Evolutionary conservation across 2,329 filamentous ascomycete genomes (phyloP).

Genomic region (Neocucurbitaria cava): DNA sequence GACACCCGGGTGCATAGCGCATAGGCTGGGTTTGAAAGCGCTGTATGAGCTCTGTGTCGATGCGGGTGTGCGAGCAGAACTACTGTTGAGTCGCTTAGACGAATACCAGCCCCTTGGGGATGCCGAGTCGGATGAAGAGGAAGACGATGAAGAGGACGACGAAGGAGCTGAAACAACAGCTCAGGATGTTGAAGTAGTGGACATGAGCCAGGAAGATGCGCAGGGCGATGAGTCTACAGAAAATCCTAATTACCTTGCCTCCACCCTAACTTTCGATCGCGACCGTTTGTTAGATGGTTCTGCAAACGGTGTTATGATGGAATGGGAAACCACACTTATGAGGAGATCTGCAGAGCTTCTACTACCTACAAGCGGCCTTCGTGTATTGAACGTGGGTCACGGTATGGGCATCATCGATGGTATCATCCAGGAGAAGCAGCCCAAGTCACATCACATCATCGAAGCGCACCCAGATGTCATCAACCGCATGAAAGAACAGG

Average conservation of each 20-base stretch:
- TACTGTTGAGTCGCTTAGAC: conserved; percentile 82
- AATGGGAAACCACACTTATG: conserved; percentile 61
- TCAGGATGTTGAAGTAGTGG: conserved; percentile 30
- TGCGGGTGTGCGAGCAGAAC: conserved; percentile 87
- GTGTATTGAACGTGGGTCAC: conserved; percentile 59
- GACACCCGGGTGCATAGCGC: conserved; percentile 88
- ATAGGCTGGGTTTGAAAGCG: conserved; percentile 68
- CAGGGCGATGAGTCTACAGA: conserved; percentile 47
- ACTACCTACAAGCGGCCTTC: conserved; percentile 47
- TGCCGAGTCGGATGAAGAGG: conserved; percentile 58
- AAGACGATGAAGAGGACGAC: conserved; percentile 53
- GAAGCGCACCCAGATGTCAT: conserved; percentile 60
- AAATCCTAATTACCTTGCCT: conserved; percentile 58
- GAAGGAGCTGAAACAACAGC: conserved; percentile 31
- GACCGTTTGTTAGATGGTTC: conserved; percentile 56
- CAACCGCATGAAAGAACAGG: conserved; percentile 53
- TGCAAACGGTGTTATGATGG: conserved; percentile 62
- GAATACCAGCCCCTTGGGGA: conserved; percentile 77
- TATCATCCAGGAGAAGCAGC: conserved; percentile 54
- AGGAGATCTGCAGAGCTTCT: conserved; percentile 53
- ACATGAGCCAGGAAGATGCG: conserved; percentile 34
- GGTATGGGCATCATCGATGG: conserved; percentile 61
- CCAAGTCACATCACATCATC: conserved; percentile 57
- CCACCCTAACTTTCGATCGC: conserved; percentile 56
- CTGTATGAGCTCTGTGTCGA: conserved; percentile 86